Percentiles rank a stretch among this genome's conserved stretches.
phyloP scores from a whole-genome alignment of 495 filamentous ascomycete genomes.

The Cercophora sp. region DNA sequence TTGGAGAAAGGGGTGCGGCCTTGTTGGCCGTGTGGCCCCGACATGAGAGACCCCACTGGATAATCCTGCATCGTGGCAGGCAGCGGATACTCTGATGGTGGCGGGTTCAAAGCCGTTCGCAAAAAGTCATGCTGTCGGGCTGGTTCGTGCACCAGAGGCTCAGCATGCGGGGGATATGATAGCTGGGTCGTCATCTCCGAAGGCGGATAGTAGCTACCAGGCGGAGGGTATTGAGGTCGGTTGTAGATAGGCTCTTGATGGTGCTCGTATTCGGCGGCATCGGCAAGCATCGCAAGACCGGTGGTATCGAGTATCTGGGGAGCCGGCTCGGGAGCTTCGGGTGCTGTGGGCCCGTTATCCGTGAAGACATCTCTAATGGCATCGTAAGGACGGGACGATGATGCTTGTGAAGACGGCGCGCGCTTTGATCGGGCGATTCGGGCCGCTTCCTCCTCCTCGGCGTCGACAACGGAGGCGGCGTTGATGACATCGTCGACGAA shows the following conservation, averaged over 20 bases:
- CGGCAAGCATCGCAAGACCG: constrained; percentile 31
- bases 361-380: constrained; percentile 46
- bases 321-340: too few species aligned
- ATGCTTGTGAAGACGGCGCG: too few species aligned
- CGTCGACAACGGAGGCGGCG: constrained; percentile 22
- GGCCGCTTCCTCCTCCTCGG: constrained; percentile 19
- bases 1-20: constrained; percentile 28
- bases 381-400: constrained; percentile 43
- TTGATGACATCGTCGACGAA: constrained; percentile 21
- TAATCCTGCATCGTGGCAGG: constrained; percentile 2
- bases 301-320: too few species aligned
- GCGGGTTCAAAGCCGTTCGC: constrained; percentile 40
- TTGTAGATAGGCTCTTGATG: too few species aligned
- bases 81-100: constrained; percentile 2
- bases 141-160: constrained; percentile 10
- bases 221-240: too few species aligned
- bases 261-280: constrained; percentile 24
- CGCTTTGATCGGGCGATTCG: constrained; percentile 17
- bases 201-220: constrained; percentile 3
- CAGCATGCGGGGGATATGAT: constrained; percentile 6
- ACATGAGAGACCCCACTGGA: background rate
- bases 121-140: constrained; percentile 33
- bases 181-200: background rate
- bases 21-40: too few species aligned
- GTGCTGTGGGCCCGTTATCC: constrained; percentile 22